Evolutionary conservation across 768 basidiomycete species (phyloP).

Genomic region (Pisolithus albus): DNA sequence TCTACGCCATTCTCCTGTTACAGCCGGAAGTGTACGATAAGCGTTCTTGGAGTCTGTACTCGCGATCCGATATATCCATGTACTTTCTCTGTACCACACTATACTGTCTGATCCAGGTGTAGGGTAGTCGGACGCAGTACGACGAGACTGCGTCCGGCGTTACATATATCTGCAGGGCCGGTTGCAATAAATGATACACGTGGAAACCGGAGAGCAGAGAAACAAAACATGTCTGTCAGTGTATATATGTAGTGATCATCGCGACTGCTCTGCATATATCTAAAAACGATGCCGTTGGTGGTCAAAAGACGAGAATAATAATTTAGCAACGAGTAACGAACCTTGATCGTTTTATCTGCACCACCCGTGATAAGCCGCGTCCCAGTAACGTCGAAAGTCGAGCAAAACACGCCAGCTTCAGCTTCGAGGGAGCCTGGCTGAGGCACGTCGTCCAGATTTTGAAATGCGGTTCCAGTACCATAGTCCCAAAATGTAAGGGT

Average conservation of each 20-base stretch:
- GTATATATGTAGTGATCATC: slow-evolving; percentile 23
- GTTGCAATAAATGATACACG: not conserved
- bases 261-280: slow-evolving; percentile 69
- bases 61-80: not conserved
- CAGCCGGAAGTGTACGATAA: too few relatives aligned
- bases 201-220: not conserved
- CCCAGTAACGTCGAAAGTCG: slow-evolving; percentile 94
- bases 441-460: slow-evolving; percentile 86
- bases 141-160: not conserved
- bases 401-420: slow-evolving; percentile 94
- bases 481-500: slow-evolving; percentile 93
- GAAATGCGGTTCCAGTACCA: slow-evolving; percentile 89
- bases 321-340: slow-evolving; percentile 29
- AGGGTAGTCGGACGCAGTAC: not conserved
- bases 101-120: not conserved
- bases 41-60: too few relatives aligned
- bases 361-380: slow-evolving; percentile 92
- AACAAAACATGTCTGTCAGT: not conserved
- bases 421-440: slow-evolving; percentile 98
- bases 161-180: not conserved
- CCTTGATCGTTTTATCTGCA: slow-evolving; percentile 99
- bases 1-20: too few relatives aligned
- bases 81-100: not conserved
- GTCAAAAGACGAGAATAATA: not conserved
- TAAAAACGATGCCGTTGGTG: slow-evolving; percentile 9